phyloP scores from a whole-genome alignment of 768 basidiomycete species.

The Lyophyllum shimeji region DNA sequence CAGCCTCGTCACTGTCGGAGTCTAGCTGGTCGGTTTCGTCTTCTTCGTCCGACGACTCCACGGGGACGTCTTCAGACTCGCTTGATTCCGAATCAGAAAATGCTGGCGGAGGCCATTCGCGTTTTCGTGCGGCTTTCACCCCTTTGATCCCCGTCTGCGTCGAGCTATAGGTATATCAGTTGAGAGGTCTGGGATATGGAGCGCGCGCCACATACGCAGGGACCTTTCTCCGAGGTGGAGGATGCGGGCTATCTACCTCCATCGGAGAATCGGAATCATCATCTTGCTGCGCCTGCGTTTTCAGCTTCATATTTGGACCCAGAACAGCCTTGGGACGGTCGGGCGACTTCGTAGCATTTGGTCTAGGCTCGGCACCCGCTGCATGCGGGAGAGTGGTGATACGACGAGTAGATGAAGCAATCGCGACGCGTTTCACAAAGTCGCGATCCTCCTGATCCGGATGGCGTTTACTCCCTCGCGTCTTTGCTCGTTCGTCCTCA shows the following conservation, averaged over 20 bases:
- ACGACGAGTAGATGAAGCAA: constrained; percentile 7
- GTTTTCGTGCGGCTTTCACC: constrained; percentile 21
- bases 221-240: background rate
- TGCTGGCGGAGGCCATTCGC: constrained; percentile 15
- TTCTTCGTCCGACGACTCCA: constrained; percentile 9
- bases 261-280: constrained; percentile 10
- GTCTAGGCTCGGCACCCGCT: background rate
- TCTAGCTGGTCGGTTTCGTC: constrained; percentile 6
- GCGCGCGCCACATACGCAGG: background rate
- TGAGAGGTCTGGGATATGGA: background rate
- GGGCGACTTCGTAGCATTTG: background rate
- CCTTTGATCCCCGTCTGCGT: constrained; percentile 16
- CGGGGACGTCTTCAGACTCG: constrained; percentile 2
- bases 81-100: constrained; percentile 4
- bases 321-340: constrained; percentile 3
- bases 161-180: background rate
- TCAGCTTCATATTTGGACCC: constrained; percentile 12
- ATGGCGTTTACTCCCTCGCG: constrained; percentile 4
- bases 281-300: constrained; percentile 6
- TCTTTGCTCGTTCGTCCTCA: constrained; percentile 13
- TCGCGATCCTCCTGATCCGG: constrained; percentile 7
- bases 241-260: constrained; percentile 8
- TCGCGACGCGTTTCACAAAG: constrained; percentile 13
- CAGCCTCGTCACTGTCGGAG: constrained; percentile 2
- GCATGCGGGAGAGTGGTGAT: background rate